Evolutionary conservation across 192 early-diverging fungal species (phyloP).

Genomic region (Backusella sp.): DNA sequence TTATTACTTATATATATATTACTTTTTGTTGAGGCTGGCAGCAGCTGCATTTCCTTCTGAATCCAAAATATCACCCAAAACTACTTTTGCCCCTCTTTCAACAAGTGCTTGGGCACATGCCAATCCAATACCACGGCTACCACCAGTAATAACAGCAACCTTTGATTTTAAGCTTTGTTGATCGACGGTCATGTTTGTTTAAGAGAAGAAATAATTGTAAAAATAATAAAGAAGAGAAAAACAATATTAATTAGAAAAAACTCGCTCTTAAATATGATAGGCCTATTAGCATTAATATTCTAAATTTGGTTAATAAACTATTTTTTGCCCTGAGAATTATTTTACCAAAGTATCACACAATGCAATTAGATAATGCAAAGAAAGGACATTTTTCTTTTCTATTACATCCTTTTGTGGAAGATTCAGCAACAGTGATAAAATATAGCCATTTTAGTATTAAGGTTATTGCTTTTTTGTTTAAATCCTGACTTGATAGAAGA

Average conservation of each 20-base stretch:
- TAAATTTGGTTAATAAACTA: background rate
- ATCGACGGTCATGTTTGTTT: background rate
- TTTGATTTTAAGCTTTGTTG: conserved; percentile 7
- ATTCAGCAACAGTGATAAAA: no score
- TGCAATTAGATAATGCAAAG: background rate
- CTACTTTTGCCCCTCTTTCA: conserved; percentile 15
- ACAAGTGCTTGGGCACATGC: conserved; percentile 15
- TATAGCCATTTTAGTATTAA: no score
- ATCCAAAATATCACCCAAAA: conserved; percentile 21
- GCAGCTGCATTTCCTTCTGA: conserved; percentile 11
- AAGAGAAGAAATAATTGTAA: background rate
- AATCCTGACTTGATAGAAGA: no score
- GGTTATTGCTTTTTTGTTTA: no score
- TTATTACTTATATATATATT: background rate
- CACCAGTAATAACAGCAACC: conserved; percentile 28
- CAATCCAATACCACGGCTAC: conserved; percentile 14
- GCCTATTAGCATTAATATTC: background rate
- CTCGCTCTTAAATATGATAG: background rate
- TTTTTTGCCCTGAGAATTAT: background rate
- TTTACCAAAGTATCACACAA: background rate
- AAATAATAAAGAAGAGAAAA: background rate
- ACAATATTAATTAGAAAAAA: background rate
- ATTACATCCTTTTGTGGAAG: no score
- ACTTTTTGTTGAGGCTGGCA: conserved; percentile 9
- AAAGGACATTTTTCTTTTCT: no score